Evolutionary conservation across 345 rosid species (phyloP).

Genomic region (Corymbia maculata): DNA sequence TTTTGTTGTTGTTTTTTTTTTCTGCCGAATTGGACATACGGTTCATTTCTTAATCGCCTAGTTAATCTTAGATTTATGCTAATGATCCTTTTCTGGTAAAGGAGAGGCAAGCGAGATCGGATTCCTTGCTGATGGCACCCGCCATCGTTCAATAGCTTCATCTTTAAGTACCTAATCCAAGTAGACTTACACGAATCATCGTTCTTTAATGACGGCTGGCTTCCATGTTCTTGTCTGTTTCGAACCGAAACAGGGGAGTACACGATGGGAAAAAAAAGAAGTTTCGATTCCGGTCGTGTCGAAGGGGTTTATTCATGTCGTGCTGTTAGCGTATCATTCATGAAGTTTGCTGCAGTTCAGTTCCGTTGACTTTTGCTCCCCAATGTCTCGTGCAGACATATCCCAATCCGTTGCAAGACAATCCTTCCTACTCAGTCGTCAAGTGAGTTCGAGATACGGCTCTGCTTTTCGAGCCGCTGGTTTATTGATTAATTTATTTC

Average conservation of each 20-base stretch:
- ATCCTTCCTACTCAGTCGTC: conserved; percentile 33
- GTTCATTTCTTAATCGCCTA: not conserved
- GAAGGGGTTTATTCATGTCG: not conserved
- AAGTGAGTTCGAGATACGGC: conserved; percentile 8
- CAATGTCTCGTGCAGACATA: conserved; percentile 11
- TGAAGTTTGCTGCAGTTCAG: not conserved
- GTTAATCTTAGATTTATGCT: not conserved
- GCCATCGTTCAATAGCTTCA: not conserved
- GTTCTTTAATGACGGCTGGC: not conserved
- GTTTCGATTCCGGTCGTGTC: not conserved
- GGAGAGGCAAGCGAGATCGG: not conserved
- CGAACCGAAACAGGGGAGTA: not conserved
- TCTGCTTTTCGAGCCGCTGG: not conserved
- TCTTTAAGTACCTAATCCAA: not conserved
- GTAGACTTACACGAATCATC: not conserved
- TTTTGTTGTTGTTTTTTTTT: not conserved
- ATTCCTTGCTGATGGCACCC: not conserved
- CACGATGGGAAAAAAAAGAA: not conserved
- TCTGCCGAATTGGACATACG: not conserved
- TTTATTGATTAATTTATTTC: not conserved
- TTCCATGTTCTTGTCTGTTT: not conserved
- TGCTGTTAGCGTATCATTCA: not conserved
- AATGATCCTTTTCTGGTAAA: not conserved
- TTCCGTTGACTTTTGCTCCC: not conserved
- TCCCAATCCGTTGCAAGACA: conserved; percentile 33